Conservation (phyloP, 192 early-diverging fungal species). For the Physocladia obscura region DNA sequence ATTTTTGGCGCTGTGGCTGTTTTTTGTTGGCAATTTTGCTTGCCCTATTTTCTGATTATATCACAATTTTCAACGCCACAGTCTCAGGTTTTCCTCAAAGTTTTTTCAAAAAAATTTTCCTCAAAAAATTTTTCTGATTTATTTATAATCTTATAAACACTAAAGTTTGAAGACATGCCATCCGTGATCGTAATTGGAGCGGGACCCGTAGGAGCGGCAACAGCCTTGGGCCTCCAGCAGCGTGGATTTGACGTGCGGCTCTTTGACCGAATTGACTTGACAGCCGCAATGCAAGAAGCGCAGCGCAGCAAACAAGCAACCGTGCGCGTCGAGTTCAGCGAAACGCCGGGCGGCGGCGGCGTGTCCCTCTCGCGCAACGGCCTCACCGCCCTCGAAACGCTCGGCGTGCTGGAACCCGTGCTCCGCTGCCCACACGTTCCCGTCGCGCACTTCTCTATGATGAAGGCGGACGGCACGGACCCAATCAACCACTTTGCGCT, state of each 20-base stretch:
- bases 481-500: neutral
- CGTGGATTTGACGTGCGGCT: constrained; percentile 1
- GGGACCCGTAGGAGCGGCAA: constrained; percentile 2
- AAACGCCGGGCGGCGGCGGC: constrained; percentile 4
- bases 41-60: too few relatives aligned
- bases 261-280: neutral
- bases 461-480: neutral
- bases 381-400: neutral
- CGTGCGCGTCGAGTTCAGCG: neutral
- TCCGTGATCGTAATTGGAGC: constrained; percentile 15
- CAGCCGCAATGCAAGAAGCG: neutral
- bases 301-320: neutral
- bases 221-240: neutral
- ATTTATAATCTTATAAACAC: too few relatives aligned
- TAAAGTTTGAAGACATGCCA: too few relatives aligned
- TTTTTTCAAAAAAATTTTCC: too few relatives aligned
- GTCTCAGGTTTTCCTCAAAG: too few relatives aligned
- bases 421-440: neutral
- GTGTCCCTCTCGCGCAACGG: neutral
- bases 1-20: too few relatives aligned
- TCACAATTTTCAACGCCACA: too few relatives aligned
- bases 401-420: neutral
- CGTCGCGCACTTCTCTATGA: neutral
- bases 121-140: too few relatives aligned
- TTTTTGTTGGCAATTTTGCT: too few relatives aligned